Conservation (phyloP, 2,329 filamentous ascomycete species). For the Arthrobotrys sphaeroides region DNA sequence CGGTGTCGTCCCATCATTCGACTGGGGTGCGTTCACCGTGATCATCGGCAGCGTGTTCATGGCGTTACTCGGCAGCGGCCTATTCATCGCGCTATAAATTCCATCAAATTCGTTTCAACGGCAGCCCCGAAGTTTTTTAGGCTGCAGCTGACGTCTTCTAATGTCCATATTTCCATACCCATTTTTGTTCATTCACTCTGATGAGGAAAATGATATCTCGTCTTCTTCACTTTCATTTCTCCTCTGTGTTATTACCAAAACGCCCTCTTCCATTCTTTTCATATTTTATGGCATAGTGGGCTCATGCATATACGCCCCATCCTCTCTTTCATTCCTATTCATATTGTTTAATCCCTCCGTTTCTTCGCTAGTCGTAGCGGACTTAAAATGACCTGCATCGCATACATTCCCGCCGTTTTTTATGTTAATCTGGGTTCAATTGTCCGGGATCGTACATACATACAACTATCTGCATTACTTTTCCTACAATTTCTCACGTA, state of each 20-base stretch:
- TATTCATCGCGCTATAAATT: constrained; percentile 32
- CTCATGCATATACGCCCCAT: neutral
- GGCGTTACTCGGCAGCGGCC: constrained; percentile 28
- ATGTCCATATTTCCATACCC: constrained; percentile 20
- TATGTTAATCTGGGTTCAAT: neutral
- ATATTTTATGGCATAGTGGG: neutral
- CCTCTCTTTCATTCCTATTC: neutral
- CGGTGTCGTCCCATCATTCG: constrained; percentile 28
- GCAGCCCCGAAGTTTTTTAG: neutral
- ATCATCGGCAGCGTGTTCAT: constrained; percentile 35
- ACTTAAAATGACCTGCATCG: neutral
- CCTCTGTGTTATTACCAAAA: constrained; percentile 37
- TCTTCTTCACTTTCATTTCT: constrained; percentile 22
- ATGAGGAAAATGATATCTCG: neutral
- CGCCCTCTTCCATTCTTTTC: neutral
- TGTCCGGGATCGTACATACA: neutral
- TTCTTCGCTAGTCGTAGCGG: neutral
- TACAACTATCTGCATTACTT: neutral
- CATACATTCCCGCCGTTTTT: neutral
- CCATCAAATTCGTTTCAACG: neutral
- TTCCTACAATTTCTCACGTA: neutral
- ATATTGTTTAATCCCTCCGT: neutral
- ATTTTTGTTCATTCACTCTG: neutral
- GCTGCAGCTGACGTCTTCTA: neutral
- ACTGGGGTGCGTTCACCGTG: constrained; percentile 28